Evolutionary conservation across 2,329 filamentous ascomycete species (phyloP).

Genomic region (Ploettnerulaceae sp.): DNA sequence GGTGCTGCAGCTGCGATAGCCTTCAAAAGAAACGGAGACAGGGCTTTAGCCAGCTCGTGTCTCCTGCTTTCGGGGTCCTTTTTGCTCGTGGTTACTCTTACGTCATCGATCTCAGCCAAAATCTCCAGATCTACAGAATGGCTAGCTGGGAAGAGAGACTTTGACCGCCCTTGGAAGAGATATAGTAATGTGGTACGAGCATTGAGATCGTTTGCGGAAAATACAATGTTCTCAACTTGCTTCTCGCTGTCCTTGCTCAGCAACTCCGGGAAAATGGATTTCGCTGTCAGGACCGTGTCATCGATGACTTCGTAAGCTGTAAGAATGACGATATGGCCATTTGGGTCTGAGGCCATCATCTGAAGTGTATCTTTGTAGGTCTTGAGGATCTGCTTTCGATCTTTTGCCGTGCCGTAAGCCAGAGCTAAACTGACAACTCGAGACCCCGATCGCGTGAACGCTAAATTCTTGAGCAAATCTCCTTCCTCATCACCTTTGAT

Average conservation of each 20-base stretch:
- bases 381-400: conserved; percentile 82
- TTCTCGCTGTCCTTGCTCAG: conserved; percentile 65
- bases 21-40: conserved; percentile 71
- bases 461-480: conserved; percentile 89
- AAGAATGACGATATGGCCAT: conserved; percentile 78
- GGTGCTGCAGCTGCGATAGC: conserved; percentile 64
- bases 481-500: conserved; percentile 89
- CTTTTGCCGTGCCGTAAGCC: conserved; percentile 83
- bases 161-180: conserved; percentile 66
- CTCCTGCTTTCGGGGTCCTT: conserved; percentile 77
- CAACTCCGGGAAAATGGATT: conserved; percentile 82
- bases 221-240: conserved; percentile 59
- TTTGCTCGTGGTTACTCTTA: conserved; percentile 82
- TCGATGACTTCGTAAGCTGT: conserved; percentile 88
- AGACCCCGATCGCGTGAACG: conserved; percentile 87
- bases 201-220: conserved; percentile 60
- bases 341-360: conserved; percentile 72
- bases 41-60: conserved; percentile 66
- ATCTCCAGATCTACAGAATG: conserved; percentile 64
- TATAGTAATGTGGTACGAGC: conserved; percentile 70
- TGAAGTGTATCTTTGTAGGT: conserved; percentile 87
- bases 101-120: conserved; percentile 70
- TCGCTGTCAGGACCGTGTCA: conserved; percentile 83
- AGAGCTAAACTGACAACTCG: conserved; percentile 76
- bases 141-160: conserved; percentile 54